phyloP scores from a whole-genome alignment of 1,139 yeast genomes.

The Pichia sorboxylosa region DNA sequence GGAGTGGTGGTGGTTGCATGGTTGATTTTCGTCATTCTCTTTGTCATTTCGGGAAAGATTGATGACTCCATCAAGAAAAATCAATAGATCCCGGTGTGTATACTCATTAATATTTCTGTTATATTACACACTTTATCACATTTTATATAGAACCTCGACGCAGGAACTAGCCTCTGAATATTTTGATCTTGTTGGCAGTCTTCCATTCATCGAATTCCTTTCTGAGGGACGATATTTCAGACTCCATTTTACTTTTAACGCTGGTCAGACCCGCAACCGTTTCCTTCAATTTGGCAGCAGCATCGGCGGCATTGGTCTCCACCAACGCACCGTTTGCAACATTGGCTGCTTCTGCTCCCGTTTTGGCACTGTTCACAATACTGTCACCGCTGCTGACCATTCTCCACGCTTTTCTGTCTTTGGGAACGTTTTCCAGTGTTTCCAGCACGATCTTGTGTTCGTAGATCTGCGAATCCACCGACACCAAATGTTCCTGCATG shows the following conservation, averaged over 20 bases:
- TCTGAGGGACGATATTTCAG: slow-evolving; percentile 35
- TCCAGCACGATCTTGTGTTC: slow-evolving; percentile 43
- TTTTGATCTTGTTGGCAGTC: slow-evolving; percentile 52
- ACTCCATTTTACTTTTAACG: slow-evolving; percentile 34
- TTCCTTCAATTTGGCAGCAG: slow-evolving; percentile 50
- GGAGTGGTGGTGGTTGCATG: slow-evolving; percentile 61
- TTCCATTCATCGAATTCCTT: slow-evolving; percentile 60
- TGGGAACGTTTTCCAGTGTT: slow-evolving; percentile 41
- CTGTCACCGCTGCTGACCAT: slow-evolving; percentile 66
- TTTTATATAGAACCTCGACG: too few species aligned
- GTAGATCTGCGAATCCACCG: slow-evolving; percentile 37
- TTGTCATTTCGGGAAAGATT: slow-evolving; percentile 31
- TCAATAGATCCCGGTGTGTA: too few species aligned
- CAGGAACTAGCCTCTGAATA: slow-evolving; percentile 21
- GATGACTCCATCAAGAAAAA: too few species aligned
- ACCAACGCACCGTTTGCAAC: slow-evolving; percentile 43
- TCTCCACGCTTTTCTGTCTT: slow-evolving; percentile 69
- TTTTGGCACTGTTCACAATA: background rate
- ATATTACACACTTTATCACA: too few species aligned
- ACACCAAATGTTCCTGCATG: slow-evolving; percentile 43
- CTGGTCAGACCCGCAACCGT: slow-evolving; percentile 40
- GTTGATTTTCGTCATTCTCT: slow-evolving; percentile 61
- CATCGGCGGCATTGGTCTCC: slow-evolving; percentile 70
- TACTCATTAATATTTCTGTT: too few species aligned
- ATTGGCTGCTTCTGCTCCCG: background rate